Evolutionary conservation across 768 basidiomycete genomes (phyloP), one percentile per base, ranked within the genome.

Genomic region (Panellus pusillus): DNA sequence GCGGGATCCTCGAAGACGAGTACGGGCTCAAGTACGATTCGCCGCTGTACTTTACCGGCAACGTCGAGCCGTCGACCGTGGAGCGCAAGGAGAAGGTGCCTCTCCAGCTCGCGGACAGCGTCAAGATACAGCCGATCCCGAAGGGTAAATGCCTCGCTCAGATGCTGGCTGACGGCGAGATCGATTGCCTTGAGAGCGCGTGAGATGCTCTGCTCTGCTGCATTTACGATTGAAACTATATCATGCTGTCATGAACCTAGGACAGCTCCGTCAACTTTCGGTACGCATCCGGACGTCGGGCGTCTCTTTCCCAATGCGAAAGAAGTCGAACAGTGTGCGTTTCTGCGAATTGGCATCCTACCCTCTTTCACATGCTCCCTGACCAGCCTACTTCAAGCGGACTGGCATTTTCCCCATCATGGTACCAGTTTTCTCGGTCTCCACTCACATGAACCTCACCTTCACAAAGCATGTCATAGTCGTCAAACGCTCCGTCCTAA

Each of bases 111-210:
- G 58, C 58, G 13, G 54, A 55, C n/a, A 60, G 40, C 32, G 58
- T 62, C 32, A 54, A 47, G 51, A 60, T 62, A 14, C 27, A 29
- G 0, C 40, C 54, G 20, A 62, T 60, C 7, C 51, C 50, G 18
- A 45, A 50, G n/a, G 61, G 61, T 13, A 60, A 62, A 44, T 60
- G 58, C 42, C 27, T 62, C 9, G 54, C 58, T 6, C 58, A 60
- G 41, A 62, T 62, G 61, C 37, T 60, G 19, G 58, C 58, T 14
- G 61, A 62, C 43, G 61, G 61, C 0, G 61, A 62, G 32, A 56
- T 60, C 18, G 61, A 60, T 39, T 54, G 51, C 4, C 46, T 62
- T 0, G 47, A 59, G 45, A 59, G 57, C 58, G 61, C 61, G 61
- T 62, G 37, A 47, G 61, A 47, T 12, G 9, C 24, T 27, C 24